A percentile compares a stretch with the other conserved stretches of the same genome.
phyloP scores from a whole-genome alignment of 2,329 filamentous ascomycete genomes.

The Cordyceps cateniannulata region DNA sequence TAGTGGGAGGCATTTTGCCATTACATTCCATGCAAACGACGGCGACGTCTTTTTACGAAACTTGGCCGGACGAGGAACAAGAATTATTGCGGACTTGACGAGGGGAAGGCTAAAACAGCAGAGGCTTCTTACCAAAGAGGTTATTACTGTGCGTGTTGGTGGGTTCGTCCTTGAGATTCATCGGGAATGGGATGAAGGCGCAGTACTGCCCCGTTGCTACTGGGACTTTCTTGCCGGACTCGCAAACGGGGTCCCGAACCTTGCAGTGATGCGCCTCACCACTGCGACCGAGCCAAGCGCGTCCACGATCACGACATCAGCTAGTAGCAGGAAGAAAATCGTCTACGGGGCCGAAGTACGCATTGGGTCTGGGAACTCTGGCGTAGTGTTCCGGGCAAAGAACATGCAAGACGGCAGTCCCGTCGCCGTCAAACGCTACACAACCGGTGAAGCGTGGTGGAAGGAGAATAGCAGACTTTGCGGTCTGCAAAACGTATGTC shows the following conservation, averaged over 20 bases:
- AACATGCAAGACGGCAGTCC: not conserved
- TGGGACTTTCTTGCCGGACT: not conserved
- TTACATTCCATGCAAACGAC: not conserved
- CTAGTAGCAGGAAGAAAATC: not conserved
- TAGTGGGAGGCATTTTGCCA: not conserved
- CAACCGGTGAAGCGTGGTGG: not conserved
- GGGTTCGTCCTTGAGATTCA: too few species aligned
- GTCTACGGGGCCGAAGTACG: not conserved
- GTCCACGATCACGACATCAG: not conserved
- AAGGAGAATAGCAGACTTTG: not conserved
- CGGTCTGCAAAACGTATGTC: not conserved
- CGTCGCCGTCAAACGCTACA: not conserved
- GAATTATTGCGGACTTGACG: not conserved
- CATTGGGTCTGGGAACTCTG: not conserved
- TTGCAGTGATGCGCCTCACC: not conserved
- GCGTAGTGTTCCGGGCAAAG: not conserved
- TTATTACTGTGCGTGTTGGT: too few species aligned
- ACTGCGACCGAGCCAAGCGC: not conserved
- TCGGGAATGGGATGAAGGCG: too few species aligned
- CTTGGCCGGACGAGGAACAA: not conserved
- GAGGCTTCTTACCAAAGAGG: too few species aligned
- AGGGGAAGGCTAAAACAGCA: too few species aligned
- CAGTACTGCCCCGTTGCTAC: not conserved
- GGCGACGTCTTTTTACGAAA: not conserved
- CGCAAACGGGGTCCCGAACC: not conserved